Evolutionary conservation across 441 rosid species (phyloP).

Genomic region (Isatis lusitanica): DNA sequence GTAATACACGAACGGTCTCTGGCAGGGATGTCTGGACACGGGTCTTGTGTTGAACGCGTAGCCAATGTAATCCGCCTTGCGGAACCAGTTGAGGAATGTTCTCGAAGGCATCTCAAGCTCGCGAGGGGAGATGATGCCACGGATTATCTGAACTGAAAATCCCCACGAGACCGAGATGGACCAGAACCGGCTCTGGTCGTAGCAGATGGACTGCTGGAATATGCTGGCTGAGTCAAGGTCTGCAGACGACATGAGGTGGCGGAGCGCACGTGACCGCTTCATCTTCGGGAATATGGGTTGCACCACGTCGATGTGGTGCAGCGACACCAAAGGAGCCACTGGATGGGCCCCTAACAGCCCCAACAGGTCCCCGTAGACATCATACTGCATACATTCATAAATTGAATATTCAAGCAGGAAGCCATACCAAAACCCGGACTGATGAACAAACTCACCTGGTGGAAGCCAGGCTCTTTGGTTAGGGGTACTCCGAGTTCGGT

Average conservation of each 20-base stretch:
- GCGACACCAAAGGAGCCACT: constrained; percentile 65
- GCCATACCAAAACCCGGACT: no score
- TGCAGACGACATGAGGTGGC: constrained; percentile 58
- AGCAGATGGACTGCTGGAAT: constrained; percentile 87
- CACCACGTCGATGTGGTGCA: constrained; percentile 82
- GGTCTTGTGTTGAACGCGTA: constrained; percentile 89
- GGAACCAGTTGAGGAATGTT: constrained; percentile 83
- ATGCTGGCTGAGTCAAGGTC: constrained; percentile 71
- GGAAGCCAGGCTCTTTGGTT: constrained; percentile 80
- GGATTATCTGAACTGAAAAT: constrained; percentile 66
- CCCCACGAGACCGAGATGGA: constrained; percentile 87
- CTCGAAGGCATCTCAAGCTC: constrained; percentile 89
- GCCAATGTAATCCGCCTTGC: constrained; percentile 73
- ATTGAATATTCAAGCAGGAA: no score
- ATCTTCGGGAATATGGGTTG: constrained; percentile 67
- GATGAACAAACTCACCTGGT: constrained; percentile 55
- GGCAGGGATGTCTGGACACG: constrained; percentile 71
- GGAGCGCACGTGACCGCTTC: constrained; percentile 54
- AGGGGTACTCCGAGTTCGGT: constrained; percentile 83
- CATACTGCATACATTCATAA: constrained; percentile 52
- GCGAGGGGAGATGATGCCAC: constrained; percentile 76
- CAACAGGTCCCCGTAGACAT: constrained; percentile 75
- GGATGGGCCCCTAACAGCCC: constrained; percentile 80
- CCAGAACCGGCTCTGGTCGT: constrained; percentile 59
- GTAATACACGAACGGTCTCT: constrained; percentile 67